phyloP scores from a whole-genome alignment of 495 filamentous ascomycete genomes.

The Aspergillus diversus region DNA sequence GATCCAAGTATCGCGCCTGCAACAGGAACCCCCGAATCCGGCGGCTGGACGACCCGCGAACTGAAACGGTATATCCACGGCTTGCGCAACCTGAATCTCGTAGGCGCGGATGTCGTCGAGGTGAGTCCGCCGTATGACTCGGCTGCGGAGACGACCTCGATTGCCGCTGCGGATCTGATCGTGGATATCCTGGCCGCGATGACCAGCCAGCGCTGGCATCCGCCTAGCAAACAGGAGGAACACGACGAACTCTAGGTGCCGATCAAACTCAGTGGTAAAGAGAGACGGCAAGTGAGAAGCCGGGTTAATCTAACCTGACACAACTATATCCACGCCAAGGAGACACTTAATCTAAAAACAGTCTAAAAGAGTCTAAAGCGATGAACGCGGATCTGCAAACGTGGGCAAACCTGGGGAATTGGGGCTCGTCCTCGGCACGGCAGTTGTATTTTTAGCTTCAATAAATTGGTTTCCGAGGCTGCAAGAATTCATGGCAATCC shows the following conservation, averaged over 20 bases:
- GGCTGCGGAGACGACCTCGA: constrained; percentile 47
- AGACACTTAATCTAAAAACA: not conserved
- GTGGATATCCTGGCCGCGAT: constrained; percentile 34
- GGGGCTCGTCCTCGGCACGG: too few relatives aligned
- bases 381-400: too few relatives aligned
- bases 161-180: constrained; percentile 50
- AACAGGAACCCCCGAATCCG: constrained; percentile 36
- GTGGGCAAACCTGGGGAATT: too few relatives aligned
- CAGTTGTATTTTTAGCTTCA: too few relatives aligned
- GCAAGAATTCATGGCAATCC: too few relatives aligned
- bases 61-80: constrained; percentile 32
- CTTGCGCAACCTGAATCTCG: constrained; percentile 31
- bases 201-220: constrained; percentile 10
- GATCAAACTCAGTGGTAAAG: not conserved
- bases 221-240: not conserved
- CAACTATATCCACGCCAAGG: not conserved
- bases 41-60: constrained; percentile 39
- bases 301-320: too few relatives aligned
- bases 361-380: not conserved
- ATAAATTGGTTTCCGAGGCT: too few relatives aligned
- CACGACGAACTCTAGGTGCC: constrained; percentile 24
- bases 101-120: constrained; percentile 45
- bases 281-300: too few relatives aligned
- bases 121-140: constrained; percentile 55
- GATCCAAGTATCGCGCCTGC: constrained; percentile 33